Conservation (phyloP, 768 basidiomycete genomes). For the Pleurotus giganteus region DNA sequence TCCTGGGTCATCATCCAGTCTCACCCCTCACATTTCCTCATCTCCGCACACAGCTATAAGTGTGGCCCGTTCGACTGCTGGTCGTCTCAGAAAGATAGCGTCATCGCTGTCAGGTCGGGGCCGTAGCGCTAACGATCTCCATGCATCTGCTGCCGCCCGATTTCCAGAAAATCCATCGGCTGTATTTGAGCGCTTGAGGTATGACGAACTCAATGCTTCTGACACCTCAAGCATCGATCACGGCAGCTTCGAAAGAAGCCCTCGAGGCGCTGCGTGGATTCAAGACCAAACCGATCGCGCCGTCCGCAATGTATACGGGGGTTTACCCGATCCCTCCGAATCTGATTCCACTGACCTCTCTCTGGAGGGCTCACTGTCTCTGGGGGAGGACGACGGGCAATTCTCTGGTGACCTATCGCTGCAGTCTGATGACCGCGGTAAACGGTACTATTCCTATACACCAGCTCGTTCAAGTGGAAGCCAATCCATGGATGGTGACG, state of each 20-base stretch:
- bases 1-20: slow-evolving; percentile 7
- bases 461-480: slow-evolving; percentile 43
- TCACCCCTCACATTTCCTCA: background rate
- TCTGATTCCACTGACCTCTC: no score
- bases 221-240: slow-evolving; percentile 40
- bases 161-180: slow-evolving; percentile 41
- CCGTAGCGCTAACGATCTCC: background rate
- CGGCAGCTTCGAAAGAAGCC: slow-evolving; percentile 47
- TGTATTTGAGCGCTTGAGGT: slow-evolving; percentile 56
- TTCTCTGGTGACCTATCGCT: slow-evolving; percentile 60
- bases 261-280: slow-evolving; percentile 79
- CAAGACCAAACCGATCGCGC: slow-evolving; percentile 75
- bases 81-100: slow-evolving; percentile 6
- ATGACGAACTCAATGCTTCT: slow-evolving; percentile 42
- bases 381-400: slow-evolving; percentile 36
- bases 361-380: slow-evolving; percentile 40
- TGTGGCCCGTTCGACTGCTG: slow-evolving; percentile 21
- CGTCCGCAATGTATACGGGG: slow-evolving; percentile 59
- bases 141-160: slow-evolving; percentile 11
- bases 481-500: slow-evolving; percentile 48
- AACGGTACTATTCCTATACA: slow-evolving; percentile 75
- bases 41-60: background rate
- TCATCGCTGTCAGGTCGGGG: slow-evolving; percentile 6
- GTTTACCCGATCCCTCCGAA: slow-evolving; percentile 54
- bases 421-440: slow-evolving; percentile 64